Conservation (phyloP, 257 asterid genomes). For the Penstemon newberryi region DNA sequence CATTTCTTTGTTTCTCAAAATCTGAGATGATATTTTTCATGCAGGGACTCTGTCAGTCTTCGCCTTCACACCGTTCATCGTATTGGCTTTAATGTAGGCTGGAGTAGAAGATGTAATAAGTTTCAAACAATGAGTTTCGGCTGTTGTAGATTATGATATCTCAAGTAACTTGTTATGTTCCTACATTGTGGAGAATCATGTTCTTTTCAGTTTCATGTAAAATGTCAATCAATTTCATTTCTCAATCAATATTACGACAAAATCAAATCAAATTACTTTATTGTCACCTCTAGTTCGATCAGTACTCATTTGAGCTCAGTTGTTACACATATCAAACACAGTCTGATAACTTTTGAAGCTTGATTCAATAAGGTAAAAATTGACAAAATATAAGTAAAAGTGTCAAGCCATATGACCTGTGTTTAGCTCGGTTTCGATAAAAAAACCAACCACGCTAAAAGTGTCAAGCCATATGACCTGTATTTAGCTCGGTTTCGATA, state of each 20-base stretch:
- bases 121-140: neutral
- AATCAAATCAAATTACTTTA: too few relatives aligned
- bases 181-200: constrained; percentile 22
- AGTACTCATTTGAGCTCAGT: too few relatives aligned
- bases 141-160: neutral
- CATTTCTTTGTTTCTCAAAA: neutral
- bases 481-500: too few relatives aligned
- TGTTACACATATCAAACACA: too few relatives aligned
- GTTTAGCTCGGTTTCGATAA: too few relatives aligned
- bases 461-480: too few relatives aligned
- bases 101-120: constrained; percentile 5
- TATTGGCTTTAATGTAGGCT: constrained; percentile 38
- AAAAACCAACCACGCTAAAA: too few relatives aligned
- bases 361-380: too few relatives aligned
- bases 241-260: neutral
- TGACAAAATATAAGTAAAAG: too few relatives aligned
- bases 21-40: constrained; percentile 19
- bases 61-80: constrained; percentile 36
- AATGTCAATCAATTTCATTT: constrained; percentile 24
- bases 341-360: too few relatives aligned
- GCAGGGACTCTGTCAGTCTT: constrained; percentile 45
- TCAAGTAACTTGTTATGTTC: constrained; percentile 28
- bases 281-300: too few relatives aligned
- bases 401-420: too few relatives aligned
- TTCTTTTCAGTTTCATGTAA: constrained; percentile 17